Base-by-base conservation (phyloP, 2,329 filamentous ascomycete species). In the Scorias spongiosa region DNA sequence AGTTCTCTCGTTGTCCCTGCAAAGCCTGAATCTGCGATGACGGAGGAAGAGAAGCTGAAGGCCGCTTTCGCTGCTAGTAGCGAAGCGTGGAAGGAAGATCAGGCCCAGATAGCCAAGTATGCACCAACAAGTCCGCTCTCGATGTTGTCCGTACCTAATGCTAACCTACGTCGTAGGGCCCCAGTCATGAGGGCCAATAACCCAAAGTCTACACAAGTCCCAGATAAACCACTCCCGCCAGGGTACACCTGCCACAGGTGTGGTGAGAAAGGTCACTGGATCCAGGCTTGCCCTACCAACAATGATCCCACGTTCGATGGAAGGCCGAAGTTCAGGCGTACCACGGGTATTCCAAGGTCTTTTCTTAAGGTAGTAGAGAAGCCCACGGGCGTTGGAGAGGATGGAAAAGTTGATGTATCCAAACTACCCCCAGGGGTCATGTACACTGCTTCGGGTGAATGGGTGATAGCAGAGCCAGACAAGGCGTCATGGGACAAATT, bases 241-340 rank as follows among this genome's bases (percentile, higher is more conserved):
- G 88, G 88, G 43, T 98, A 98, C 63, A 81, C 95, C 48, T 98
- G 91, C 66, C 94, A 95, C 61, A 81, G 91, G 41, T 98, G 91
- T 64, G 84, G 87, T 48, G 83, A 95, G 63, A 95, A 95, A 67
- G 91, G 74, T 71, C 91, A 98, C 63, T 98, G 89, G 89, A 98
- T 98, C 49, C 89, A 96, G 66, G 77, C 85, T 42, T 98, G 91
- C 58, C 91, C 91, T 6, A 98, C 89, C n/a, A 98, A 98, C 62
- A 86, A 94, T 61, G 88, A 98, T 53, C 89, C 91, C 2, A 88
- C 87, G 48, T 96, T 88, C 63, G 91, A 98, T 65, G 88, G 88
- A 53, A 82, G 86, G 43, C 86, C 88, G 41, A 80, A 89, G 48
- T 85, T 96, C 51, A 96, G 95, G 71, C 81, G 89, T 48, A 96